Evolutionary conservation across 225 moss, liverwort and hornwort genomes (phyloP), one percentile per base, ranked within the genome.

Genomic region (Takakia lepidozioides): DNA sequence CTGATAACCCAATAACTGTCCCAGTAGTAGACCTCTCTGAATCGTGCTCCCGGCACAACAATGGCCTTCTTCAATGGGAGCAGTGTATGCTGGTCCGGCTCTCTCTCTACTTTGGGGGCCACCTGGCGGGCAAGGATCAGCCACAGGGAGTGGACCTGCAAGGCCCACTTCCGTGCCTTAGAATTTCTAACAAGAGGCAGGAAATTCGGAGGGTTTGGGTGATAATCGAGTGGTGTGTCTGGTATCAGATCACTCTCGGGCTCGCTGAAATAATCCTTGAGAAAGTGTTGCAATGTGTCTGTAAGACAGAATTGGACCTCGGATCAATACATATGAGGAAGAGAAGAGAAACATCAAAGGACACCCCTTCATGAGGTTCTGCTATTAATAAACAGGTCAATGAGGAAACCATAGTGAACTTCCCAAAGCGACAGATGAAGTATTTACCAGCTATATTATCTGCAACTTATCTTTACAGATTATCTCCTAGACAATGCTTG

Each of bases 11-110:
- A 92, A 51, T 85, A 92, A 75, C 82, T 85, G 51, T 92, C 92
- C 92, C 92, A 92, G 70, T 92, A 92, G 47, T 92, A 92, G 0
- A 78, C 72, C 63, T 92, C 92, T 2, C 92, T 73, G 54, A 88
- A 92, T 0, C 87, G 66, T 25, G 80, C 78, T 0, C 92, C 92
- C 0, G 92, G 92, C 28, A 92, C 69, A 8, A 92, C 75, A 18
- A 83, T 69, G 0, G 76, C 65, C 43, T 73, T 54, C 60, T 57
- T 48, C n/a, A 88, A 55, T 1, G 88, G 73, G 8, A 88, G 55
- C 25, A 92, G 57, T 10, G 92, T 88, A 51, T 70, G 74, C 8
- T 64, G 67, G 2, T 81, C 85, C 1, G 77, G 74, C 26, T 71
- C 61, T 10, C 51, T 48, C 22, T 59, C 70, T 16, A 85, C 80